Percentiles rank a stretch among this genome's conserved stretches.
Evolutionary conservation across 2,329 filamentous ascomycete species (phyloP).

Genomic region (Cladosporium sphaerospermum): DNA sequence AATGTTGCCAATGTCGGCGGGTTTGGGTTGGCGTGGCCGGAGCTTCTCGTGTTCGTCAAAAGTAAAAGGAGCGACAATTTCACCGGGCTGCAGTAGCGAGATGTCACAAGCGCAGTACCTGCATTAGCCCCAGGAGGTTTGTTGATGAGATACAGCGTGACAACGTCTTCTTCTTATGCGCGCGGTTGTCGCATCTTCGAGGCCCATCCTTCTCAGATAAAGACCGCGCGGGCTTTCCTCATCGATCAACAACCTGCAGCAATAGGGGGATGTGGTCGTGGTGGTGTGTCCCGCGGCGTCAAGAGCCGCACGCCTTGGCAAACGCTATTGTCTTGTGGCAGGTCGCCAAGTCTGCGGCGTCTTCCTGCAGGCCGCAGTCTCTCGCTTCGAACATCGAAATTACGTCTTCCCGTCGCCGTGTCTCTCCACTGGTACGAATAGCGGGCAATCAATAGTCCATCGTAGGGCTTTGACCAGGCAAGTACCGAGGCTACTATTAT

Average conservation of each 20-base stretch:
- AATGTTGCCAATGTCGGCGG: background rate
- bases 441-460: too few species aligned
- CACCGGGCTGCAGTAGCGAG: background rate
- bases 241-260: background rate
- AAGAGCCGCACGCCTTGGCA: conserved; percentile 4
- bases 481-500: too few species aligned
- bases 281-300: background rate
- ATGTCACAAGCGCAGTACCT: background rate
- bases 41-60: background rate
- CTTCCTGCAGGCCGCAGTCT: background rate
- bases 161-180: background rate
- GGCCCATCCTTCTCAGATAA: background rate
- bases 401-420: background rate
- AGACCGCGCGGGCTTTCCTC: background rate
- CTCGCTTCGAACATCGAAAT: too few species aligned
- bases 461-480: too few species aligned
- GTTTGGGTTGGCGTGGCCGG: background rate
- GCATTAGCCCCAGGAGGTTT: too few species aligned
- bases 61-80: conserved; percentile 2
- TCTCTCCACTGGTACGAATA: conserved; percentile 34
- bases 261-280: background rate
- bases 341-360: conserved; percentile 3
- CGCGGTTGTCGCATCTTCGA: background rate
- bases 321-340: background rate
- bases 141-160: background rate